Conservation (phyloP, 1,284 basidiomycete species). For the Puccinia hordei region DNA sequence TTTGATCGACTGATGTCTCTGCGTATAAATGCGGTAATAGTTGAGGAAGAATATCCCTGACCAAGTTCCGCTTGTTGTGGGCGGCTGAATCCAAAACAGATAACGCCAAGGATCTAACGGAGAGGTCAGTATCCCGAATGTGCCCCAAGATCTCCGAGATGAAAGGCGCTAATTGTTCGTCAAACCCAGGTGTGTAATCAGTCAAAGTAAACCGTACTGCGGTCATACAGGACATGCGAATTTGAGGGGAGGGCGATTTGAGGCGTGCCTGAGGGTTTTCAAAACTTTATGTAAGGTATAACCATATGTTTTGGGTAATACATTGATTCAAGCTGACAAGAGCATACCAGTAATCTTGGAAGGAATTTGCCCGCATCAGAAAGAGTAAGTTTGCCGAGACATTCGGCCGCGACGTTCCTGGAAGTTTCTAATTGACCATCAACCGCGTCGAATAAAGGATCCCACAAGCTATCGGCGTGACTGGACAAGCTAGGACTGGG, state of each 20-base stretch:
- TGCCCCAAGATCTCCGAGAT: constrained; percentile 43
- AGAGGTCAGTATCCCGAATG: constrained; percentile 48
- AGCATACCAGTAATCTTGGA: constrained; percentile 79
- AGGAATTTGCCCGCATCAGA: constrained; percentile 85
- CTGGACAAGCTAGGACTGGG: constrained; percentile 77
- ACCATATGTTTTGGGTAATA: neutral
- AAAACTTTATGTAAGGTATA: neutral
- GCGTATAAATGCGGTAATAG: constrained; percentile 82
- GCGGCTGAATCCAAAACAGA: constrained; percentile 90
- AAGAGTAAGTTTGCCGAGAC: constrained; percentile 89
- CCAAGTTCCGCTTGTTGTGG: constrained; percentile 86
- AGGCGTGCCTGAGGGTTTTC: constrained; percentile 60
- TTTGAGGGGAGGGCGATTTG: constrained; percentile 66
- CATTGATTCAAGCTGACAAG: constrained; percentile 41
- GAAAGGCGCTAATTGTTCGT: constrained; percentile 59
- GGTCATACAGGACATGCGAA: constrained; percentile 82
- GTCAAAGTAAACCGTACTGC: constrained; percentile 94
- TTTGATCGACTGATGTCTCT: constrained; percentile 77
- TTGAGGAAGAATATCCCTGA: constrained; percentile 76
- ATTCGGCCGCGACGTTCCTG: constrained; percentile 91
- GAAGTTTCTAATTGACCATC: constrained; percentile 74
- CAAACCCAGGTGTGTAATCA: constrained; percentile 78
- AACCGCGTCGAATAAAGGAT: constrained; percentile 80
- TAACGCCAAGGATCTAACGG: constrained; percentile 66
- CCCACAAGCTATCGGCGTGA: constrained; percentile 85